Conservation (phyloP, 257 asterid species). For the Scutellaria baicalensis region DNA sequence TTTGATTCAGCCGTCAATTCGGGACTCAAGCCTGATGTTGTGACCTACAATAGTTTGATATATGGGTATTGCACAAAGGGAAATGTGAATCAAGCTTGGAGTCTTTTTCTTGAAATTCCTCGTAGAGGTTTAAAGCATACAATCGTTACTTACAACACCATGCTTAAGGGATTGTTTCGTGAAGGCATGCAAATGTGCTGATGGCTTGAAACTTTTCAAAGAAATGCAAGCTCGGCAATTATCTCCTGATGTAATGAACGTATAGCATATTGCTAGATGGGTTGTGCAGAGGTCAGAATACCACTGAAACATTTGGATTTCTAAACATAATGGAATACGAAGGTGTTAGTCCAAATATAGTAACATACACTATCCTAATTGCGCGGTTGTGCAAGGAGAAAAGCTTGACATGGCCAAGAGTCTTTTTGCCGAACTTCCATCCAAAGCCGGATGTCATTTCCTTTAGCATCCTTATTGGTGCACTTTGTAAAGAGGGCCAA, state of each 20-base stretch:
- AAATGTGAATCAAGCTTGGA: too few relatives aligned
- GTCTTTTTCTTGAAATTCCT: too few relatives aligned
- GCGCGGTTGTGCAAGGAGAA: not conserved
- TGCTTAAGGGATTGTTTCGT: slow-evolving; percentile 5
- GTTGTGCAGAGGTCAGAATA: not conserved
- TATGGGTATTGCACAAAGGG: too few relatives aligned
- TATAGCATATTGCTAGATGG: not conserved
- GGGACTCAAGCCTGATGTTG: not conserved
- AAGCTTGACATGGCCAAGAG: too few relatives aligned
- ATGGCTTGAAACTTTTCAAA: slow-evolving; percentile 1
- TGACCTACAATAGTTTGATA: not conserved
- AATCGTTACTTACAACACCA: too few relatives aligned
- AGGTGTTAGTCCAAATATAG: not conserved
- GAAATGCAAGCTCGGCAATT: slow-evolving; percentile 3
- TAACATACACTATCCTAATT: not conserved
- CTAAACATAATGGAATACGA: not conserved
- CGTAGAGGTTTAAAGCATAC: slow-evolving; percentile 4
- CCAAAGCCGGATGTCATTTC: too few relatives aligned
- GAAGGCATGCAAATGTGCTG: not conserved
- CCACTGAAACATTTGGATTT: not conserved
- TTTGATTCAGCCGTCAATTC: not conserved
- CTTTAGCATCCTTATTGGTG: too few relatives aligned
- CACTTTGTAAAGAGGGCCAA: too few relatives aligned
- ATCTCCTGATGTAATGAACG: not conserved
- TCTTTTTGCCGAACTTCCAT: too few relatives aligned